These are phyloP conservation scores for Metschnikowia baotianmanensis DNA, from an alignment of 805 yeast species.

Conservation along the genomic window DNA sequence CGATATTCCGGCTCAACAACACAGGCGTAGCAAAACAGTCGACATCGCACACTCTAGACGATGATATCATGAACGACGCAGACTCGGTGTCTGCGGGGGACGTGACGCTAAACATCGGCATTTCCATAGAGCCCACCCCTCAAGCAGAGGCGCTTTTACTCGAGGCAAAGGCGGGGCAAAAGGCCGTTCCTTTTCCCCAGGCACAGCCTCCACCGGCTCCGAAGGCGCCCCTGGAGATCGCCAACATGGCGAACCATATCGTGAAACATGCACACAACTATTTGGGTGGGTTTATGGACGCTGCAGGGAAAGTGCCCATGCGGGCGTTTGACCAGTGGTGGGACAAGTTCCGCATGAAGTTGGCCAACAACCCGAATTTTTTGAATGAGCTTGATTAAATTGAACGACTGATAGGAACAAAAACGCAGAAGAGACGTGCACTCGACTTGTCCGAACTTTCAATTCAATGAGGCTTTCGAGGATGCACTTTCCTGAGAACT, in stretches of 20 bases:
- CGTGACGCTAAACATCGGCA: conserved; percentile 56
- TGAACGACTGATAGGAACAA: too few relatives aligned
- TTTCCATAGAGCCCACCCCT: conserved; percentile 79
- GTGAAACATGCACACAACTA: conserved; percentile 91
- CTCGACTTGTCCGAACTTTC: too few relatives aligned
- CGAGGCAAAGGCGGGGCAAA: conserved; percentile 34
- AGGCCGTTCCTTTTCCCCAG: conserved; percentile 23
- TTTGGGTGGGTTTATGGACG: conserved; percentile 81
- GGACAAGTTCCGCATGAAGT: conserved; percentile 77
- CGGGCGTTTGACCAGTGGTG: conserved; percentile 93
- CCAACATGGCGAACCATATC: conserved; percentile 77
- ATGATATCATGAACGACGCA: conserved; percentile 24
- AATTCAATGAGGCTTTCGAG: too few relatives aligned
- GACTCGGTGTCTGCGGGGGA: conserved; percentile 22
- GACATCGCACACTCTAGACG: conserved; percentile 26
- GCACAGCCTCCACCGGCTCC: conserved; percentile 20
- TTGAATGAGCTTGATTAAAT: conserved; percentile 42
- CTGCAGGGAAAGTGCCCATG: conserved; percentile 78
- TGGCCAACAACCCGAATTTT: conserved; percentile 80
- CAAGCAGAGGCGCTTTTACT: conserved; percentile 61
- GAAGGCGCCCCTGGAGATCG: conserved; percentile 31
- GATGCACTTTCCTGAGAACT: too few relatives aligned
- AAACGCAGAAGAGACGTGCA: neutral
- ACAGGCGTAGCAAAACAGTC: conserved; percentile 17
- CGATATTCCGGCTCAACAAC: conserved; percentile 78